Evolutionary conservation across 1,284 basidiomycete species (phyloP).

Genomic region (Fistulina hepatica): DNA sequence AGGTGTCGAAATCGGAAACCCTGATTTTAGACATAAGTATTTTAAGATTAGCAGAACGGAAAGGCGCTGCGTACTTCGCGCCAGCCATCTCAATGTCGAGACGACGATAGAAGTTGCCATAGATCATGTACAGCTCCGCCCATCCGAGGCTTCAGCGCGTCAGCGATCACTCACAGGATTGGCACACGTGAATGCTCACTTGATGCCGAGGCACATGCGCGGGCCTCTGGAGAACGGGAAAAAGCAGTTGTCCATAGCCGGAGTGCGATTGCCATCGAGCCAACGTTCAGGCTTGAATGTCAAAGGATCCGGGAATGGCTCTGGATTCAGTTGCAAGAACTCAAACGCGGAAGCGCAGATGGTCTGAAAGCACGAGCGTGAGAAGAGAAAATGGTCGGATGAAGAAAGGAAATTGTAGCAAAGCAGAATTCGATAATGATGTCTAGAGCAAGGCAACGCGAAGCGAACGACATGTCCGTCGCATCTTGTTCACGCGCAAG

Average conservation of each 20-base stretch:
- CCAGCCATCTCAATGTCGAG: conserved; percentile 25
- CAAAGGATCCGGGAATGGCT: conserved; percentile 24
- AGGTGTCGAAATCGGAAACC: no score
- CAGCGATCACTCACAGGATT: no score
- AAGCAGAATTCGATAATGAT: conserved; percentile 29
- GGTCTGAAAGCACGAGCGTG: neutral
- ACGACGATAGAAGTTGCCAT: conserved; percentile 27
- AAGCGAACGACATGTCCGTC: conserved; percentile 25
- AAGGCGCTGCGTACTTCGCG: conserved; percentile 18
- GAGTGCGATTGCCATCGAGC: conserved; percentile 18
- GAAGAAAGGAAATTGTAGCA: conserved; percentile 9
- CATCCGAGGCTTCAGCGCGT: conserved; percentile 30
- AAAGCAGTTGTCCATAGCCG: conserved; percentile 23
- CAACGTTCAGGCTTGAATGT: conserved; percentile 30
- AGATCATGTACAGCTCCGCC: conserved; percentile 28
- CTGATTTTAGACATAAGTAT: no score
- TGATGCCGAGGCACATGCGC: conserved; percentile 26
- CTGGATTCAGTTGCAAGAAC: neutral
- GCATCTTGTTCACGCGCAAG: no score
- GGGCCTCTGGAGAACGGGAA: conserved; percentile 29
- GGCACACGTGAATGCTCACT: no score
- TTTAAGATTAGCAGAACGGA: no score
- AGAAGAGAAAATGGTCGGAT: no score
- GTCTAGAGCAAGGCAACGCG: conserved; percentile 26
- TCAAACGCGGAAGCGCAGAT: neutral